Base-by-base conservation (phyloP, 2,329 filamentous ascomycete genomes). In the Microdochium paspali region DNA sequence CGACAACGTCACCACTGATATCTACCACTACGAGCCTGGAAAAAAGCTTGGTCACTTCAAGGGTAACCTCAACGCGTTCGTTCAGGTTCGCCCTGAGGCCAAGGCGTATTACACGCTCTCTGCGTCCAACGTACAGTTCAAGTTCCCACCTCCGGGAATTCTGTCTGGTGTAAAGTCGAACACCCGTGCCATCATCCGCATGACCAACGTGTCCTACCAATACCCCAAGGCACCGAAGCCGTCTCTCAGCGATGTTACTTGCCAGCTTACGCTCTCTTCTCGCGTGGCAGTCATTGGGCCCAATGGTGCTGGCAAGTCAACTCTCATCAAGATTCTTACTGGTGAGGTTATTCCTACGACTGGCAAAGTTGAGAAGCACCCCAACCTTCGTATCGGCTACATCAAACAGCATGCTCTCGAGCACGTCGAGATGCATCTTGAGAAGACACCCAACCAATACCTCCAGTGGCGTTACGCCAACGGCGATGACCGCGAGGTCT, bases 331-430 rank as follows among this genome's bases (percentile, higher is more conserved):
- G 74, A 77, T 98, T 50, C 77, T 98, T 49, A 98, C 93, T 10
- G 93, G 91, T 56, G 93, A 97, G 67, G 81, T 84, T 20, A 84
- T 96, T 55, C 93, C 88, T 15, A 85, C 85, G 52, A 69, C 70
- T 20, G 93, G 93, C 53, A 88, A 83, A 64, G 93, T 98, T 23
- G 90, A 97, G 76, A 97, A 97, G 76, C 93, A 98, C 66, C 93
- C 93, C 56, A 98, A 98, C 67, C 72, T 98, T 61, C 90, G 93
- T 76, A 96, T 98, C 59, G 93, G 93, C 47, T 98, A 98, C 74
- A 97, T 98, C 74, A 97, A 97, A 74, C 93, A 98, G 73, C 93
- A 98, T 68, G 93, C 93, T 42, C 78, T 98, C 12, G 93, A 98
- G 75, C 93, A 98, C 80, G 93, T 98, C 10, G 91, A 98, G 71